Percentiles rank a stretch among this genome's conserved stretches.
Conservation (phyloP, 2,329 filamentous ascomycete species). For the Emergomyces pasteurianus region DNA sequence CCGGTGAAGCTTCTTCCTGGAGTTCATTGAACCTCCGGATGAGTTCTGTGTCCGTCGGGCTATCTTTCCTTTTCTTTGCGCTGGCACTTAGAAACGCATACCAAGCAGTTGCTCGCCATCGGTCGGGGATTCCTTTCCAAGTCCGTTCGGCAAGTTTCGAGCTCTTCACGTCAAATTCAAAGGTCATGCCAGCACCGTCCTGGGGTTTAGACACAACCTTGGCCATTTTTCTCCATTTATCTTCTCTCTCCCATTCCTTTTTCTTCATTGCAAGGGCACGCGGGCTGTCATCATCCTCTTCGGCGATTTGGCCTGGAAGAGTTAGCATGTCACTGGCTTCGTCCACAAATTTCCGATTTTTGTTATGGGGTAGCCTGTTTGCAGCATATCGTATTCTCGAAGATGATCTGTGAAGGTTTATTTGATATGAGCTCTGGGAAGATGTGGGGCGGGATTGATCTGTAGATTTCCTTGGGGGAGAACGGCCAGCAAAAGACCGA, state of each 20-base stretch:
- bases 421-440: conserved; percentile 35
- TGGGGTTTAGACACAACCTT: conserved; percentile 33
- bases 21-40: conserved; percentile 60
- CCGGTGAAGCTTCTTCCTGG: conserved; percentile 62
- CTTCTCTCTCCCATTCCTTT: conserved; percentile 50
- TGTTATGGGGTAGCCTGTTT: conserved; percentile 42
- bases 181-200: conserved; percentile 50
- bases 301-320: conserved; percentile 40
- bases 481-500: conserved; percentile 33
- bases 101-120: conserved; percentile 90
- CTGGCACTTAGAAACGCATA: conserved; percentile 78
- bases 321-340: conserved; percentile 56
- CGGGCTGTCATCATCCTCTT: conserved; percentile 38
- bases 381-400: conserved; percentile 40
- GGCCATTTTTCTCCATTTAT: conserved; percentile 59
- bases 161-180: conserved; percentile 70
- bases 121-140: conserved; percentile 96
- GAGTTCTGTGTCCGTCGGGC: conserved; percentile 57
- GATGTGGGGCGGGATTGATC: conserved; percentile 35
- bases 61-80: conserved; percentile 52
- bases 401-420: conserved; percentile 28
- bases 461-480: conserved; percentile 29
- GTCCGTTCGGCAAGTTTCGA: conserved; percentile 81
- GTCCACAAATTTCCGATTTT: conserved; percentile 28
- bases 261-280: conserved; percentile 39